Base-by-base conservation (phyloP, 1,284 basidiomycete species). In the Cerioporus squamosus region DNA sequence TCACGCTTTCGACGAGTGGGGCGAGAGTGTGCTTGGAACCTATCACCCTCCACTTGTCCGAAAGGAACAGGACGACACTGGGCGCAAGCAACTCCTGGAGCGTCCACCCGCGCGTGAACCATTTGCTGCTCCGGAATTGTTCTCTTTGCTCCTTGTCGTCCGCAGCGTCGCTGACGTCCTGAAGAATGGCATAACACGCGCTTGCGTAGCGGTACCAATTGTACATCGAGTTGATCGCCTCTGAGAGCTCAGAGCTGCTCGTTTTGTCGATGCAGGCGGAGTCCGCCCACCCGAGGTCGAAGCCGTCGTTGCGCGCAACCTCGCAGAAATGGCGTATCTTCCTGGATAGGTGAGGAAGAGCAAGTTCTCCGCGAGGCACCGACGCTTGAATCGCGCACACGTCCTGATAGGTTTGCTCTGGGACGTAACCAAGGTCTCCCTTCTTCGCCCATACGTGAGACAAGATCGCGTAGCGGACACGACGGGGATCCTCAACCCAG, bases 171-270 rank as follows among this genome's bases (percentile, higher is more conserved):
- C 23, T 24, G n/a, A 56, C 47, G 48, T 56, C 54, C n/a, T 56
- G 47, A 7, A 56, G 44, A 36, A 50, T 50, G n/a, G 29, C 31
- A 24, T 56, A 56, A 36, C 54, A 56, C 7, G 44, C 43, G 3
- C 40, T 26, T 8, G 48, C 24, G 14, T 51, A 44, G 8, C 44
- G 47, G 31, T 56, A 56, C 54, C 54, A 56, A 12, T 36, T 26
- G 22, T 38, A 51, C 54, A 56, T 56, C 3, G 54, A 50, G 48
- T 55, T 55, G 47, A 51, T 44, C 7, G 47, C 42, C 36, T 56
- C 54, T 29, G 51, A 57, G 43, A 53, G 46, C 18, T 48, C 51
- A 22, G 39, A 60, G 24, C 59, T 59, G 33, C 38, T 66, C 20
- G 23, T 55, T 18, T 53, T 50, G 23, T 46, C 54, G 7, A 58